Evolutionary conservation across 371 early-diverging fungal species (phyloP).

Genomic region (Massospora cicadina): DNA sequence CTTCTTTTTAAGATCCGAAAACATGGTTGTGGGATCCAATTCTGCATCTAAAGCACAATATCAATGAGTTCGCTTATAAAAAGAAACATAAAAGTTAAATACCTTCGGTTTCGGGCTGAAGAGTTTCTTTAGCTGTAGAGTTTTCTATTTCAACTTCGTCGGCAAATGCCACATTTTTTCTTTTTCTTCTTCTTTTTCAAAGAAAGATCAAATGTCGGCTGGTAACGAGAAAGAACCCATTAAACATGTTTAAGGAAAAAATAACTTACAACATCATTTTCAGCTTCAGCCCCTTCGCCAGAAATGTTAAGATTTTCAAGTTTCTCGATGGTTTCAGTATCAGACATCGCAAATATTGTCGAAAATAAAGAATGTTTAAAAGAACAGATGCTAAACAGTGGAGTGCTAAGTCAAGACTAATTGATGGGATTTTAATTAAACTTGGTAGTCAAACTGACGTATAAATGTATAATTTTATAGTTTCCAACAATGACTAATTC

Average conservation of each 20-base stretch:
- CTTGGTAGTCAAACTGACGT: too few species aligned
- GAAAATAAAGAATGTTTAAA: background rate
- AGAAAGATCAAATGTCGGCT: constrained; percentile 26
- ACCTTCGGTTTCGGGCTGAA: constrained; percentile 14
- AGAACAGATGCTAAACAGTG: too few species aligned
- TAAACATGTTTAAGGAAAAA: background rate
- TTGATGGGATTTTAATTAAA: too few species aligned
- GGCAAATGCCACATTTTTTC: constrained; percentile 23
- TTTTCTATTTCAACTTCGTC: constrained; percentile 18
- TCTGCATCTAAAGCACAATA: constrained; percentile 19
- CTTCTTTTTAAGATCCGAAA: constrained; percentile 74
- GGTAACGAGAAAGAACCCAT: background rate
- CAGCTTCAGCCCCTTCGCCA: background rate
- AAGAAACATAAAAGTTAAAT: constrained; percentile 6
- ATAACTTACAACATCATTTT: background rate
- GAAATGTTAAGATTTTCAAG: background rate
- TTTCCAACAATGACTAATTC: too few species aligned
- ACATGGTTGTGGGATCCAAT: constrained; percentile 54
- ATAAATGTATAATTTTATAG: too few species aligned
- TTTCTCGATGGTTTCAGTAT: background rate
- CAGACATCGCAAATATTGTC: background rate
- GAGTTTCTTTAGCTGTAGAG: constrained; percentile 16
- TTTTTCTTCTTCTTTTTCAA: constrained; percentile 48
- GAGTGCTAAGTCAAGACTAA: too few species aligned
- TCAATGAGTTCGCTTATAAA: background rate